A percentile compares a stretch with the other conserved stretches of the same genome.
These are phyloP conservation scores for Leccinum pachyderme DNA, from an alignment of 1,284 basidiomycete species.

Conservation along the genomic window DNA sequence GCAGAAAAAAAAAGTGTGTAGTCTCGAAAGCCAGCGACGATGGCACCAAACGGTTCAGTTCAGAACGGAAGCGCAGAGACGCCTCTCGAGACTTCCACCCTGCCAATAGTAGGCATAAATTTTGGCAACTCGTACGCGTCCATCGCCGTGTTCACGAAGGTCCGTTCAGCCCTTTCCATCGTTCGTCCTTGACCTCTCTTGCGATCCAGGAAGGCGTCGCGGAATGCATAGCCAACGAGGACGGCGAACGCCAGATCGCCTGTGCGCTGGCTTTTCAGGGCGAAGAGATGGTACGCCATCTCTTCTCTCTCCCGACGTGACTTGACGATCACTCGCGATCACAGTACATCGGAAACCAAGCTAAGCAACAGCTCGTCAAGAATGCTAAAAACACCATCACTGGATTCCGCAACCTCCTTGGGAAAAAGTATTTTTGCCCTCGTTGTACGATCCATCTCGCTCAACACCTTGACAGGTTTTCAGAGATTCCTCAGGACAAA, in stretches of 20 bases:
- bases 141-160: conserved; percentile 95
- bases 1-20: not conserved
- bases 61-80: conserved; percentile 42
- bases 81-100: conserved; percentile 35
- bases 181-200: not conserved
- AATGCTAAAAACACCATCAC: conserved; percentile 94
- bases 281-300: conserved; percentile 73
- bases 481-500: conserved; percentile 63
- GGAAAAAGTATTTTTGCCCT: conserved; percentile 68
- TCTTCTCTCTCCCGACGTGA: not conserved
- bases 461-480: conserved; percentile 50
- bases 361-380: conserved; percentile 92
- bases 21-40: conserved; percentile 3
- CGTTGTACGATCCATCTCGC: not conserved
- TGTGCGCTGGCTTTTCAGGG: conserved; percentile 92
- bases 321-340: conserved; percentile 13
- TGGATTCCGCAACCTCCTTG: conserved; percentile 91
- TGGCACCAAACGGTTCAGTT: conserved; percentile 26
- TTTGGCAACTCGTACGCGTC: conserved; percentile 96
- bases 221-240: conserved; percentile 97
- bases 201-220: conserved; percentile 76
- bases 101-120: conserved; percentile 88
- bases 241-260: conserved; percentile 97
- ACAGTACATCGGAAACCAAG: conserved; percentile 96
- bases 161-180: conserved; percentile 28